Base-by-base conservation (phyloP, 257 asterid genomes). In the Rubia yunnanensis region DNA sequence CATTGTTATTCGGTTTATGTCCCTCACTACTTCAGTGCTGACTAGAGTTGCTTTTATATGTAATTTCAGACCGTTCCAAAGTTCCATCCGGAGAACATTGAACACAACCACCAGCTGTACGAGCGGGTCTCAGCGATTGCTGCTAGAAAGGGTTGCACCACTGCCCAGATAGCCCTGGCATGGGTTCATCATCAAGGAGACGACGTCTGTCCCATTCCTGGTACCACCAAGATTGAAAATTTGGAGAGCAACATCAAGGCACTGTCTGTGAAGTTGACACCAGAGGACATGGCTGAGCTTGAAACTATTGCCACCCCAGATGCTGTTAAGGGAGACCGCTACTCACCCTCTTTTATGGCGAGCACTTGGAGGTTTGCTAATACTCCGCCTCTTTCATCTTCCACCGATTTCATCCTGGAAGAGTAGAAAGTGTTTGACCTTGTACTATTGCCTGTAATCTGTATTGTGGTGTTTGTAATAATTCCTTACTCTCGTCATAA, bases 301-400 rank as follows among this genome's bases (percentile, higher is more conserved):
- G 85, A 80, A 63, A 70, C 78, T 0, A 75, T 78, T 53, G 85
- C 82, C 44, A 63, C 83, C 17, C 65, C 74, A 30, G 79, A 65
- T 60, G 68, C 70, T 8, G 77, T 81, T n/a, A 80, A 58, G 72
- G 90, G 87, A 5, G 87, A 84, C 14, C 64, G 83, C 34, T 57
- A 72, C 18, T 1, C 70, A 2, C 26, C 68, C 5, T 24, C 14
- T 13, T 1, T 22, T 5, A 17, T 14, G 60, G 36, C 64, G 0
- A 8, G 14, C 5, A 71, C 80, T n/a, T 68, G 77, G 76, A 72
- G 44, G 39, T 15, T 44, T 26, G 66, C 81, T 0, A 68, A 79
- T 36, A 79, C 83, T 20, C 83, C 83, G 1, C 65, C 76, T 0
- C 24, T 75, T 50, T 72, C 78, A 10, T 53, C 70, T 24, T 20